Percentiles rank a stretch among this genome's conserved stretches.
These are phyloP conservation scores for Ogataea salicorniae DNA, from an alignment of 805 yeast genomes.

Conservation along the genomic window DNA sequence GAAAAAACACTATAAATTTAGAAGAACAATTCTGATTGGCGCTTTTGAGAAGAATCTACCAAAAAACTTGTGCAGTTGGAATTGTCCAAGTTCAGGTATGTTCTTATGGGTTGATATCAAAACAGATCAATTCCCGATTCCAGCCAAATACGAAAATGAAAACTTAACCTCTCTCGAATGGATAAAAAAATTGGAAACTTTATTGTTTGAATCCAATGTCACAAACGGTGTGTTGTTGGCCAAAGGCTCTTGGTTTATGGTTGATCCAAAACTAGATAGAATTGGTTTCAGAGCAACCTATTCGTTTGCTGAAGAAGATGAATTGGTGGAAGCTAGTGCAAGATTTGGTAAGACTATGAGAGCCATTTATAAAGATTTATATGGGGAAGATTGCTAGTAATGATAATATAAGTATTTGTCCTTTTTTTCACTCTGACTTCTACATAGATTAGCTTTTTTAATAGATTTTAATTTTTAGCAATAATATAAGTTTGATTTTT, in stretches of 20 bases:
- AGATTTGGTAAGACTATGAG: constrained; percentile 24
- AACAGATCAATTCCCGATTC: constrained; percentile 33
- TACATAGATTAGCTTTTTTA: no score
- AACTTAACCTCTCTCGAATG: constrained; percentile 31
- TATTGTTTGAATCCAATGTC: constrained; percentile 21
- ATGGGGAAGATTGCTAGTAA: neutral
- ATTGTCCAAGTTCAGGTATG: constrained; percentile 42
- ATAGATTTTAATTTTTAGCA: no score
- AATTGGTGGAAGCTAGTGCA: constrained; percentile 23
- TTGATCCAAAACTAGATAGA: constrained; percentile 12
- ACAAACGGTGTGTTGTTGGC: constrained; percentile 25
- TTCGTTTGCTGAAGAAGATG: constrained; percentile 24
- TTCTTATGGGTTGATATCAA: constrained; percentile 39
- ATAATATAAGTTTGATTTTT: no score
- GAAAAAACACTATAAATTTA: constrained; percentile 54
- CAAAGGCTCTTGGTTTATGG: constrained; percentile 33
- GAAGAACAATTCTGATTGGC: constrained; percentile 56
- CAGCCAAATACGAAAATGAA: constrained; percentile 26
- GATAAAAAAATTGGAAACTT: constrained; percentile 28
- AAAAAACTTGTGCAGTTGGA: constrained; percentile 35
- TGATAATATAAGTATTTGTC: neutral
- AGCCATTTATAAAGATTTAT: constrained; percentile 11
- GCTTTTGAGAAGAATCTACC: constrained; percentile 46
- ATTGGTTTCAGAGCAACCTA: constrained; percentile 31
- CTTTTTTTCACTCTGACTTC: no score